Conservation (phyloP, 2,329 filamentous ascomycete genomes). For the Penicillium sp. region DNA sequence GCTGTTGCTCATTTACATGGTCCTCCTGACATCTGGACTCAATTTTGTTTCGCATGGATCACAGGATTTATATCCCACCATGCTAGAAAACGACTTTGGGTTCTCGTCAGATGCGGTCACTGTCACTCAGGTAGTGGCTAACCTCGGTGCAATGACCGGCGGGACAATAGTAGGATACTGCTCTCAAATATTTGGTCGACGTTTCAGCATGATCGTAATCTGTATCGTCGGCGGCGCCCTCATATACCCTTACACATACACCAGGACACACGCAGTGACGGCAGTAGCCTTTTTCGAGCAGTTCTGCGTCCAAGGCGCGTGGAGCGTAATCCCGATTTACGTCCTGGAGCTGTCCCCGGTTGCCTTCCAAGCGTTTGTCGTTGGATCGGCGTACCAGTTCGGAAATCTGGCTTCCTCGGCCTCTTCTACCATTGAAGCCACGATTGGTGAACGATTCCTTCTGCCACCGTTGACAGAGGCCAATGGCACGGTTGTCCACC, state of each 20-base stretch:
- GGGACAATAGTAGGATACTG: constrained; percentile 55
- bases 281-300: constrained; percentile 45
- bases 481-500: not conserved
- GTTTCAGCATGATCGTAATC: constrained; percentile 51
- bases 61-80: constrained; percentile 3
- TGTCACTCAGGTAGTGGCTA: not conserved
- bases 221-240: constrained; percentile 64
- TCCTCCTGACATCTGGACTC: not conserved
- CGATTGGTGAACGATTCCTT: constrained; percentile 1
- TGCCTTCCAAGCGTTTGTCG: constrained; percentile 60
- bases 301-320: constrained; percentile 67
- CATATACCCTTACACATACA: constrained; percentile 70
- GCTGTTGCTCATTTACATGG: not conserved
- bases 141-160: constrained; percentile 2
- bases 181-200: constrained; percentile 71
- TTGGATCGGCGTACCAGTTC: constrained; percentile 2
- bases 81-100: not conserved
- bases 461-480: not conserved
- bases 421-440: constrained; percentile 3
- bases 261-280: constrained; percentile 24
- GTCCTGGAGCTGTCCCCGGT: constrained; percentile 73
- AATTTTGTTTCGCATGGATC: not conserved
- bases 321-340: constrained; percentile 68
- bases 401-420: constrained; percentile 10
- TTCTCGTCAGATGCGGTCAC: not conserved